Evolutionary conservation across 1,284 basidiomycete genomes (phyloP), one percentile per base, ranked within the genome.

Genomic region (Fomitiporia mediterranea): DNA sequence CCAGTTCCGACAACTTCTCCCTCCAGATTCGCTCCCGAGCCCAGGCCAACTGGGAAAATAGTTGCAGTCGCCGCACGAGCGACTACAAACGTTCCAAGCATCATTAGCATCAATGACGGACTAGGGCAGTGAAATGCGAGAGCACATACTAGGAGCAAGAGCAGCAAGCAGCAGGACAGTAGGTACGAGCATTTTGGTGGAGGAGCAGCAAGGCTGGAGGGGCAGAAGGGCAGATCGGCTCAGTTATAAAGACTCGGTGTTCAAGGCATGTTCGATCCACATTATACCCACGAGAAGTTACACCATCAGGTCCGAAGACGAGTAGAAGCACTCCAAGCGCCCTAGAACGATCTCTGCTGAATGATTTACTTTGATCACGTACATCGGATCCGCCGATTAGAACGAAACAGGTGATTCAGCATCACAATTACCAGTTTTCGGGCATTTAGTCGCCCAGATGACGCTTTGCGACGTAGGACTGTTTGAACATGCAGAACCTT

Each of bases 1-100:
- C 51, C 44, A 30, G 25, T 37, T 6, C 55, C 55, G 23, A 51
- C 49, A 19, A 46, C 38, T 34, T 52, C 55, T 4, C 55, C 55
- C 27, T 46, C 32, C 9, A 57, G 25, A 19, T 27, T 46, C 17
- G 53, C 37, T 9, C 27, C 50, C 28, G 48, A 19, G 11, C 48
- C 37, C 17, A 57, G 46, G 3, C 27, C 49, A 28, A 30, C 25
- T 11, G 55, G 55, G 21, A 57, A 57, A 11, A 57, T 39, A n/a
- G 55, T 44, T 17, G 43, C 55, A 15, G 40, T 57, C n/a, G 25
- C 49, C 7, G 55, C 55, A 4, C 23, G 25, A 17, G 30, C 30
- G 19, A 55, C 53, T 55, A 34, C 19, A 15, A 30, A 49, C 21
- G 6, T 15, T 30, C 21, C 3, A 11, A 37, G 4, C 35, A 37